Base-by-base conservation (phyloP, 2,329 filamentous ascomycete species). In the Didymellaceae sp. region DNA sequence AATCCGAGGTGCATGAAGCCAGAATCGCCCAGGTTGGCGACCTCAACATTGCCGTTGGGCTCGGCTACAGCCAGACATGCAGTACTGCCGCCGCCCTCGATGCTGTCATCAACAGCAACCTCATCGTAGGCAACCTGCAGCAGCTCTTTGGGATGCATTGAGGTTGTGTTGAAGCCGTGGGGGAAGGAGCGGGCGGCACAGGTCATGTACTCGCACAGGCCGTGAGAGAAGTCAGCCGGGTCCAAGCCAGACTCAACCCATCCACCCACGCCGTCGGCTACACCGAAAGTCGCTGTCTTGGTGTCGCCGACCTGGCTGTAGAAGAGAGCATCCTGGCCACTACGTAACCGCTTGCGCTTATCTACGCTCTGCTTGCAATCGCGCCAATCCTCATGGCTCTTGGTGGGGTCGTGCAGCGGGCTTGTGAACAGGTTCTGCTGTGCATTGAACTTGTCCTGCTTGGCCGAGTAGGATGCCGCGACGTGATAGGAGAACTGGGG, bases 251-350 rank as follows among this genome's bases (percentile, higher is more conserved):
- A 93, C 63, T 96, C 90, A 57, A 88, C 85, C 92, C 94, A 99
- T 26, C 94, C 94, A 38, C 94, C 94, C 0, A 99, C 94, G 9
- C 94, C 94, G 71, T 99, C 94, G 44, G 92, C 91, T 18, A 99
- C 84, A 14, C 91, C 94, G 61, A 99, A 87, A 0, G 92, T 90
- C 9, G 96, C 83, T 31, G 86, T 81, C 28, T 85, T 81, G 1
- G 82, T 82, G 57, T 86, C 83, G 42, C 89, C 90, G n/a, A 97
- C 79, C 18, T 86, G 85, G 67, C 88, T 74, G 63, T 94, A 88
- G 75, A 99, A 99, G 78, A 97, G 97, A 50, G 94, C 90, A 80
- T 99, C 94, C 75, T 99, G 92, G 13, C 94, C 94, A 41, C 89
- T 94, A 51, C 85, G 87, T 40, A 88, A 89, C 18, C 89, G 85